phyloP scores from a whole-genome alignment of 805 yeast species.

The Nakazawaea populi region DNA sequence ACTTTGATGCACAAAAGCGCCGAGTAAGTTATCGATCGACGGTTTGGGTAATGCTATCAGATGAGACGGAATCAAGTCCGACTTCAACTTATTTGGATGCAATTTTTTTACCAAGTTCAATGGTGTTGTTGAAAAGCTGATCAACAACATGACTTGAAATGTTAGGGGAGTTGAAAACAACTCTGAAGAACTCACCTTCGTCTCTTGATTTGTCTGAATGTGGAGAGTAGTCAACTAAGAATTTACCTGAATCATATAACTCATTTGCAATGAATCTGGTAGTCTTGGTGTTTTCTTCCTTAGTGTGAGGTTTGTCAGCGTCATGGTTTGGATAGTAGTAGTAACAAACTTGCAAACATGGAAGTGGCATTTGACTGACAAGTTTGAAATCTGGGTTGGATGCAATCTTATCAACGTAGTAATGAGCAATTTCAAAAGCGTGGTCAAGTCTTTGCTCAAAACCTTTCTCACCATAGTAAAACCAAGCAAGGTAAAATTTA shows the following conservation, averaged over 20 bases:
- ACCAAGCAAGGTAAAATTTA: slow-evolving; percentile 76
- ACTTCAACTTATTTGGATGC: neutral
- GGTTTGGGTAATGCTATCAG: too few species aligned
- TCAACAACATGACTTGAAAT: slow-evolving; percentile 40
- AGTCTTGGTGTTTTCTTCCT: slow-evolving; percentile 38
- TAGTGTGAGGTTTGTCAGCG: slow-evolving; percentile 17
- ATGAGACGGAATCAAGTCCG: too few species aligned
- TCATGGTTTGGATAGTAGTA: slow-evolving; percentile 45
- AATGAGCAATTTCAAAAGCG: slow-evolving; percentile 59
- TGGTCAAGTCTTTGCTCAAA: slow-evolving; percentile 64
- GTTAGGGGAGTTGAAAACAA: slow-evolving; percentile 72
- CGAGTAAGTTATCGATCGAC: neutral
- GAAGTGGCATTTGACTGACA: slow-evolving; percentile 55
- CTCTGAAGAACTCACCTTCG: slow-evolving; percentile 76
- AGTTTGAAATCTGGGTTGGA: slow-evolving; percentile 42
- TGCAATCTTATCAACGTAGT: slow-evolving; percentile 45
- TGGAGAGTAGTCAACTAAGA: slow-evolving; percentile 76
- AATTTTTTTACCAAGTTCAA: neutral
- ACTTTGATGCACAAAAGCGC: neutral
- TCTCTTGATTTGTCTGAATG: slow-evolving; percentile 34
- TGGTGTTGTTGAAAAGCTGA: slow-evolving; percentile 21
- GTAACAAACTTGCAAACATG: slow-evolving; percentile 81
- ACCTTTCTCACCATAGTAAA: slow-evolving; percentile 69
- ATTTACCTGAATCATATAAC: slow-evolving; percentile 58
- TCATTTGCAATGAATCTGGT: slow-evolving; percentile 60